A percentile compares a stretch with the other conserved stretches of the same genome.
Evolutionary conservation across 805 yeast genomes (phyloP).

Genomic region (Candida nanaspora): DNA sequence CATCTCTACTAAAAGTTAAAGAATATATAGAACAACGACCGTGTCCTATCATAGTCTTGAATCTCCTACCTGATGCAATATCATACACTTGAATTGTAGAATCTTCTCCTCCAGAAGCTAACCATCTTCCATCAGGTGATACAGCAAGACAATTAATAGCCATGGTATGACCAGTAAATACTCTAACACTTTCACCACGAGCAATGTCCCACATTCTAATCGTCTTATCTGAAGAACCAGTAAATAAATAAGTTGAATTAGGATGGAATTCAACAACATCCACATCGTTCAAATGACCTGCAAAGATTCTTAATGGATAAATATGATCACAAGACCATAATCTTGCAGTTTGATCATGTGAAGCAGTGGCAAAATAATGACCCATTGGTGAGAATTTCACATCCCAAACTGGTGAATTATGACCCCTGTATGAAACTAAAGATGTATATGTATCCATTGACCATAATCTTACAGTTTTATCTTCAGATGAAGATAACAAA

Average conservation of each 20-base stretch:
- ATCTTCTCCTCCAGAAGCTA: slow-evolving; percentile 94
- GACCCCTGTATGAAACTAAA: slow-evolving; percentile 92
- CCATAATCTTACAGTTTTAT: slow-evolving; percentile 90
- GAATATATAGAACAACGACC: slow-evolving; percentile 84
- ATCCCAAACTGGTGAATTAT: slow-evolving; percentile 96
- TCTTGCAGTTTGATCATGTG: slow-evolving; percentile 96
- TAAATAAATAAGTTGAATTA: slow-evolving; percentile 86
- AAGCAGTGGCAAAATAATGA: slow-evolving; percentile 96
- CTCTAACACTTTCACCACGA: slow-evolving; percentile 81
- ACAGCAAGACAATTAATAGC: slow-evolving; percentile 81
- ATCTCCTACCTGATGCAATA: slow-evolving; percentile 79
- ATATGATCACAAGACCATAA: slow-evolving; percentile 98
- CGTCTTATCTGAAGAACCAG: slow-evolving; percentile 94
- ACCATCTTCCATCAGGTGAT: slow-evolving; percentile 95
- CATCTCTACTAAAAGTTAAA: slow-evolving; percentile 77
- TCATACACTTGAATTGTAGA: slow-evolving; percentile 89
- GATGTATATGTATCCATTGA: slow-evolving; percentile 85
- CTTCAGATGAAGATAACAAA: slow-evolving; percentile 79
- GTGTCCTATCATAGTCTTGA: slow-evolving; percentile 93
- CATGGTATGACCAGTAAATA: slow-evolving; percentile 90
- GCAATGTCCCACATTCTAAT: slow-evolving; percentile 97
- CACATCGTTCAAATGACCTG: slow-evolving; percentile 95
- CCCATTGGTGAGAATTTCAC: slow-evolving; percentile 92
- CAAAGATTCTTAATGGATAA: slow-evolving; percentile 90
- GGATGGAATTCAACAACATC: slow-evolving; percentile 96